Percentiles rank a stretch among this genome's conserved stretches.
phyloP scores from a whole-genome alignment of 371 early-diverging fungal species.

The Quaeritorhiza haematococci region DNA sequence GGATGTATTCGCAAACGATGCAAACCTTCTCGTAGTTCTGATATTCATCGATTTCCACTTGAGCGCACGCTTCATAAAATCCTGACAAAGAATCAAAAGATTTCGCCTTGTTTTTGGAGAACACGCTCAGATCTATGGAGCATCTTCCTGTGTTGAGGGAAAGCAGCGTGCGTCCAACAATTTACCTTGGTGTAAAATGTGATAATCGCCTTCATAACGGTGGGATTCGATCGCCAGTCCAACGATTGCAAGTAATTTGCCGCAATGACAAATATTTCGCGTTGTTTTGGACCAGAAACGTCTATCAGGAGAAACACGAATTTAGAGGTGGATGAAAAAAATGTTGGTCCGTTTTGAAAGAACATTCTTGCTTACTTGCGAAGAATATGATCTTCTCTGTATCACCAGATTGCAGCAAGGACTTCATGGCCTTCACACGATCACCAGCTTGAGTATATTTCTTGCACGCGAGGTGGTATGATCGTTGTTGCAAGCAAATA shows the following conservation, averaged over 20 bases:
- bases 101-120: conserved; percentile 25
- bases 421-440: conserved; percentile 42
- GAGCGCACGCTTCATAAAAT: conserved; percentile 48
- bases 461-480: conserved; percentile 43
- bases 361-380: conserved; percentile 30
- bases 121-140: neutral
- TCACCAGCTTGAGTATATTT: conserved; percentile 48
- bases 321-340: too few species aligned
- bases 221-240: conserved; percentile 41
- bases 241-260: conserved; percentile 51
- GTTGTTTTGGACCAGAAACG: conserved; percentile 41
- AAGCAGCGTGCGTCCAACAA: neutral
- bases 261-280: conserved; percentile 47
- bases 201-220: conserved; percentile 43
- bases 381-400: conserved; percentile 48
- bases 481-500: conserved; percentile 31
- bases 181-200: conserved; percentile 47
- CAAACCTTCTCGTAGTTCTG: conserved; percentile 50
- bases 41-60: conserved; percentile 52
- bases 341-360: neutral
- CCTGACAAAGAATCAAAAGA: conserved; percentile 34
- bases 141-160: neutral
- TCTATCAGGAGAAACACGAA: conserved; percentile 21
- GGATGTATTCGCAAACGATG: neutral
- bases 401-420: conserved; percentile 43